Base-by-base conservation (phyloP, 495 filamentous ascomycete species). In the Saxophila tyrrhenica region DNA sequence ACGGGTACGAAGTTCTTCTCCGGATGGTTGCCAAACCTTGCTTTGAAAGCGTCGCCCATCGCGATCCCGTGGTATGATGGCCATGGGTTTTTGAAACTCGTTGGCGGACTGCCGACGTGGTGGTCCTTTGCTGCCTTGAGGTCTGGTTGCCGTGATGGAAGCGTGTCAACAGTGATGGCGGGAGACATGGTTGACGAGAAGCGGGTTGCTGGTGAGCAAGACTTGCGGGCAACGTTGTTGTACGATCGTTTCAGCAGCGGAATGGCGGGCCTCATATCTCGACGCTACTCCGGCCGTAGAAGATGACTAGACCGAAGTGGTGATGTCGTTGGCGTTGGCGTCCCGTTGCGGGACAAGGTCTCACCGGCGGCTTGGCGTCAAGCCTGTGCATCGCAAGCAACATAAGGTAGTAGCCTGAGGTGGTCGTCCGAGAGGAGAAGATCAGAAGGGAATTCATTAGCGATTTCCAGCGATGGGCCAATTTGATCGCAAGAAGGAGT, bases 1-100 rank as follows among this genome's bases (percentile, higher is more conserved):
- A 73, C 67, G 7, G 70, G 70, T 21, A 66, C 62, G 54, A 67
- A 68, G 35, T 69, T 67, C 32, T 63, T 54, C 10, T 61, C 52
- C 0, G 60, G 54, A 35, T 57, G 49, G 29, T 21, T 57, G 42
- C 62, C 52, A 49, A 69, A 72, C 8, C 62, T 59, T n/a, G 51
- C 48, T 25, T 61, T 48, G 24, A 66, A 52, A 8, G 62, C 32
- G 25, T 63, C 23, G 24, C 68, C 54, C 1, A 63, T 21, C 11
- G 44, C 48, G 0, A 64, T 65, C 21, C 62, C 64, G 25, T 64
- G 55, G 61, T 67, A 74, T 23, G 74, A 78, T 0, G 74, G 73
- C 77, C 77, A 80, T 1, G 77, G 77, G 51, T 79, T 80, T 15
- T 61, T 62, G 58, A 80, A 80, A 41, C 68, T 70, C 0, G 65